Base-by-base conservation (phyloP, 257 asterid species). In the Solanum microdontum region DNA sequence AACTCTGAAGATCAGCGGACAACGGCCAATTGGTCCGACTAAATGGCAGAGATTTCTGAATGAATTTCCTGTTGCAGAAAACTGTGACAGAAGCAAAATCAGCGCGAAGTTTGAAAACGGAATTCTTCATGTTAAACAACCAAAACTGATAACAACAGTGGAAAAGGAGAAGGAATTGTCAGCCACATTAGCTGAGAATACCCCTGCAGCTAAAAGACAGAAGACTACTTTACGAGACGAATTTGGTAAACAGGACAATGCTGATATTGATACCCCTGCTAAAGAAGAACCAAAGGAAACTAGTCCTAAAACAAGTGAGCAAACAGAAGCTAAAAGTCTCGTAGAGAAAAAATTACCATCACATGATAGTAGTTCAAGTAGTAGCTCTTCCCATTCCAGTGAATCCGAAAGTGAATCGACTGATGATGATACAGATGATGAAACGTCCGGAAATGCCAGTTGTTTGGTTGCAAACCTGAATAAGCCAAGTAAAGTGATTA, bases 1-100 rank as follows among this genome's bases (percentile, higher is more conserved):
- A 24, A 36, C 87, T 75, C 91, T 95, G 37, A 94, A 93, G 91
- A 86, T 95, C 26, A 90, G 91, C 0, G 98, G 98, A 55, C 95
- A 94, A 86, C 90, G 98, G 8, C 74, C 82, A 17, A 17, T 89
- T 8, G 90, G 86, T 23, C 34, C 77, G 73, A n/a, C 84, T 5
- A 88, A 66, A 73, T 85, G 55, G 85, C 55, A 75, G 86, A 88
- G 85, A 69, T 95, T 95, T 85, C 88, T 87, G 90, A 94, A 91
- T 45, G 95, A 95, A 86, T 86, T 93, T 33, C 39, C 87, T 2
- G 86, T 92, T 70, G 88, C 94, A 11, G 87, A 11, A 85, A 85
- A 82, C 62, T 93, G 92, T 62, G 93, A 91, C 68, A 80, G 91
- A 11, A 28, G 79, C 21, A 88, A 89, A 24, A 93, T 94, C 82